Evolutionary conservation across 192 early-diverging fungal species (phyloP).

Genomic region (Obelidium mucronatum): DNA sequence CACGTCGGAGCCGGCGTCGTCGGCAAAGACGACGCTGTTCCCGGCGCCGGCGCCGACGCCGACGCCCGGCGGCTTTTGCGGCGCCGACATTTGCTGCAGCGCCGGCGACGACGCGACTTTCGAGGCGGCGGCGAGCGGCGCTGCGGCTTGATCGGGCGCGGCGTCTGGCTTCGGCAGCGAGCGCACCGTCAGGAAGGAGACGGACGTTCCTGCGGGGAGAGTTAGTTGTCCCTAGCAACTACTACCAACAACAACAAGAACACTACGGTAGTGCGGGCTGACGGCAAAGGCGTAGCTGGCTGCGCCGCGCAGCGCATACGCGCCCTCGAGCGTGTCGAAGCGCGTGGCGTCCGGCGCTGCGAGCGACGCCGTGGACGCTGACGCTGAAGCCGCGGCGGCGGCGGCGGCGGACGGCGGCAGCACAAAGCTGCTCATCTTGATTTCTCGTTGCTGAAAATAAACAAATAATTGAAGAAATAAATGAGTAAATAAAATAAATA

Average conservation of each 20-base stretch:
- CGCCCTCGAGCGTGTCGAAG: slow-evolving; percentile 26
- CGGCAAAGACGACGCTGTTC: neutral
- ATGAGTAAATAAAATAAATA: no score
- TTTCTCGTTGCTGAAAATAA: no score
- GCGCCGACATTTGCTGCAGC: neutral
- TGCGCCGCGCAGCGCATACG: slow-evolving; percentile 6
- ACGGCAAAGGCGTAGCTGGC: neutral
- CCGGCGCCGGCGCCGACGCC: neutral
- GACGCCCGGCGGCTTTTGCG: no score
- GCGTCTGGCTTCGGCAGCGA: neutral
- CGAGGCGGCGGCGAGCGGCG: neutral
- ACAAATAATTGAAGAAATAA: no score
- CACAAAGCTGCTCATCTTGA: no score
- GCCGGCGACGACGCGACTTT: neutral
- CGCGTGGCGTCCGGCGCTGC: slow-evolving; percentile 15
- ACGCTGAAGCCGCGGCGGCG: neutral
- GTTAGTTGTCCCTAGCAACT: neutral
- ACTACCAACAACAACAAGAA: neutral
- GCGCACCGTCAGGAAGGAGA: slow-evolving; percentile 31
- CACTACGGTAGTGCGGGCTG: slow-evolving; percentile 1
- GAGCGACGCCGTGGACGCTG: neutral
- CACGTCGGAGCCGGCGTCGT: neutral
- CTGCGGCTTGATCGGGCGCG: neutral
- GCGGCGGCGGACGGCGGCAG: no score
- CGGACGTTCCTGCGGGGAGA: slow-evolving; percentile 14